A percentile compares a stretch with the other conserved stretches of the same genome.
These are phyloP conservation scores for Mallotus repandus DNA, from an alignment of 441 rosid genomes.

Conservation along the genomic window DNA sequence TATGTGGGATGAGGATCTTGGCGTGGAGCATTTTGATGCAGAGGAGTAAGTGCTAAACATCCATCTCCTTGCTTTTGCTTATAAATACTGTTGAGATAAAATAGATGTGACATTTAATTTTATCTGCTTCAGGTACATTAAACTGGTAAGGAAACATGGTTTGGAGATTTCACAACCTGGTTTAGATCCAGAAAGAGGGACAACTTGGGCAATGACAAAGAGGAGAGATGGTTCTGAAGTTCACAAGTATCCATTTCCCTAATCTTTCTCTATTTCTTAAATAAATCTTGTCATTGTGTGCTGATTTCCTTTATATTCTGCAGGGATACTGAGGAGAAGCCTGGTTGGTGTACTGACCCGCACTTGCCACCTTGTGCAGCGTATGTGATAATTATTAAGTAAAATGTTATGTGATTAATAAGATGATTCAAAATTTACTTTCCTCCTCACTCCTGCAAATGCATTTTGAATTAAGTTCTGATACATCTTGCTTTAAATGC, in stretches of 20 bases:
- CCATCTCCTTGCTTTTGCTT: conserved; percentile 2
- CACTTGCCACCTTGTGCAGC: conserved; percentile 98
- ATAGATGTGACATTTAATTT: not conserved
- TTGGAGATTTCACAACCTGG: conserved; percentile 99
- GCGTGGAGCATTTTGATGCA: conserved; percentile 71
- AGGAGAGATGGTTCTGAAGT: conserved; percentile 74
- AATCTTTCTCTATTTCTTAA: not conserved
- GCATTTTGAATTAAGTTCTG: not conserved
- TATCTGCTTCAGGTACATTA: conserved; percentile 54
- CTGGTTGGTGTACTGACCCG: conserved; percentile 86
- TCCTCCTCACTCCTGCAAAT: not conserved
- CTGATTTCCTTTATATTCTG: conserved; percentile 21
- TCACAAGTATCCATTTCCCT: conserved; percentile 55
- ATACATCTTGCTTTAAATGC: conserved; percentile 6
- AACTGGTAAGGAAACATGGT: conserved; percentile 72
- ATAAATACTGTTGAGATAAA: conserved; percentile 3
- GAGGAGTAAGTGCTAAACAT: conserved; percentile 51
- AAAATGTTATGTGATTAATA: not conserved
- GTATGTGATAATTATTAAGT: conserved; percentile 46
- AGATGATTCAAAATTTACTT: conserved; percentile 8
- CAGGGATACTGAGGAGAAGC: conserved; percentile 77
- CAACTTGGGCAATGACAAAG: conserved; percentile 99
- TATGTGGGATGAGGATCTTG: conserved; percentile 97
- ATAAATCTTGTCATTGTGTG: conserved; percentile 8
- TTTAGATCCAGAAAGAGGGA: conserved; percentile 67